Base-by-base conservation (phyloP, 2,329 filamentous ascomycete genomes). In the Alternaria gaisen region DNA sequence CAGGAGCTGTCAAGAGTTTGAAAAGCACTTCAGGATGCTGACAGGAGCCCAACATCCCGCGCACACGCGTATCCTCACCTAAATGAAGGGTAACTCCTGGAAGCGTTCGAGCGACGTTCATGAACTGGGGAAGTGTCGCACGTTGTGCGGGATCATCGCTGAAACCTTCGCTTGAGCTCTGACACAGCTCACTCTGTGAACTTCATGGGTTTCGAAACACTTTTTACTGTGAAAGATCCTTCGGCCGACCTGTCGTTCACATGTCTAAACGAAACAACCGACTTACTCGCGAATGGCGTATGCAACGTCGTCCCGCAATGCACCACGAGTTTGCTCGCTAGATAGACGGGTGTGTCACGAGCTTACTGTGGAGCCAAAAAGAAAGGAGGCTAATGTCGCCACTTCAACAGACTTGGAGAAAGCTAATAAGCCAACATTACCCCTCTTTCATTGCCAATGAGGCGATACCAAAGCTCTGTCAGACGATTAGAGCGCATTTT, bases 311-410 rank as follows among this genome's bases (percentile, higher is more conserved):
- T 54, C 41, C 56, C 42, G 36, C 38, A 48, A 61, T 46, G 34
- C 46, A 58, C 46, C 28, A 43, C 51, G 61, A 41, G 41, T 48
- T 44, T 53, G 30, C 53, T 46, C 47, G 54, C 46, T 40, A 46
- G 32, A 32, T 41, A 47, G 41, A 41, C 48, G 28, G 38, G 43
- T 48, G 53, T 57, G 57, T 54, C 50, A 40, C 51, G 36, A 36
- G 55, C 58, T 52, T 42, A 53, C 42, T 53, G 54, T 53, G 50
- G 46, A 38, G 54, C 42, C 41, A 56, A 60, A 61, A 63, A 56
- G 48, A 66, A 65, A 57, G 62, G 52, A 38, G 63, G 61, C 68
- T 69, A 72, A 74, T 69, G 60, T 65, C 59, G 61, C 69, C 63
- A 5, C 50, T 65, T 71, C 61, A 59, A 67, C 42, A 58, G 63